Percentiles rank a stretch among this genome's conserved stretches.
Conservation (phyloP, 1,284 basidiomycete species). For the Sporisorium exsertum region DNA sequence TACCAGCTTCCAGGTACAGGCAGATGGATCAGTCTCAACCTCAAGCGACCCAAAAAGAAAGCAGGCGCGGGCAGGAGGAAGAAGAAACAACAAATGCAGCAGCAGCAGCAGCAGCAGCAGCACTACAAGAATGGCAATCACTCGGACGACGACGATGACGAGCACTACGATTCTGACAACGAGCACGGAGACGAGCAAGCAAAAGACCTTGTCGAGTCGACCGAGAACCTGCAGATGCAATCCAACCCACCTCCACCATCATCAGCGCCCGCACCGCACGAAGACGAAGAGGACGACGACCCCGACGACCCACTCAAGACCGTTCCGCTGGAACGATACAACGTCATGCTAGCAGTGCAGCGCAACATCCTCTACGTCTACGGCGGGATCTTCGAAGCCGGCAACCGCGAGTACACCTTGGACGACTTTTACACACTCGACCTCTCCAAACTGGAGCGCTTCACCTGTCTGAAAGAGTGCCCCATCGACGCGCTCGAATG, state of each 20-base stretch:
- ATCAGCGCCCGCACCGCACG: slow-evolving; percentile 43
- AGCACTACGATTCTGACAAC: slow-evolving; percentile 36
- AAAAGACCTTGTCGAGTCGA: slow-evolving; percentile 31
- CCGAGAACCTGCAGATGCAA: slow-evolving; percentile 27
- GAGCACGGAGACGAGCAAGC: slow-evolving; percentile 42
- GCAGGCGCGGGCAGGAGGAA: slow-evolving; percentile 72
- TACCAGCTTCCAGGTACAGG: slow-evolving; percentile 84
- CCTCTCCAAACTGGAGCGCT: slow-evolving; percentile 65
- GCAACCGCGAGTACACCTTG: slow-evolving; percentile 66
- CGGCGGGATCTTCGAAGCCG: slow-evolving; percentile 67
- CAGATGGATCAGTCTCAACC: slow-evolving; percentile 81
- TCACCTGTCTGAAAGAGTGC: slow-evolving; percentile 64
- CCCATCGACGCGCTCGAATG: slow-evolving; percentile 67
- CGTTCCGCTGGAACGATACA: slow-evolving; percentile 83
- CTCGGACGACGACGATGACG: slow-evolving; percentile 46
- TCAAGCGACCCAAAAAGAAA: slow-evolving; percentile 73
- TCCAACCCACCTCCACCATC: slow-evolving; percentile 17
- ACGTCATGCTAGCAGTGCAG: slow-evolving; percentile 88
- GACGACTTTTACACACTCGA: slow-evolving; percentile 69
- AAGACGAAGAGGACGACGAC: slow-evolving; percentile 71
- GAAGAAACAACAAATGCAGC: slow-evolving; percentile 72
- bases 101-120: slow-evolving; percentile 30
- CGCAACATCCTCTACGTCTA: slow-evolving; percentile 76
- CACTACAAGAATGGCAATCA: slow-evolving; percentile 30
- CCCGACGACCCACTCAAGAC: slow-evolving; percentile 80